Base-by-base conservation (phyloP, 305 asterid species). In the Solanum hybrid region DNA sequence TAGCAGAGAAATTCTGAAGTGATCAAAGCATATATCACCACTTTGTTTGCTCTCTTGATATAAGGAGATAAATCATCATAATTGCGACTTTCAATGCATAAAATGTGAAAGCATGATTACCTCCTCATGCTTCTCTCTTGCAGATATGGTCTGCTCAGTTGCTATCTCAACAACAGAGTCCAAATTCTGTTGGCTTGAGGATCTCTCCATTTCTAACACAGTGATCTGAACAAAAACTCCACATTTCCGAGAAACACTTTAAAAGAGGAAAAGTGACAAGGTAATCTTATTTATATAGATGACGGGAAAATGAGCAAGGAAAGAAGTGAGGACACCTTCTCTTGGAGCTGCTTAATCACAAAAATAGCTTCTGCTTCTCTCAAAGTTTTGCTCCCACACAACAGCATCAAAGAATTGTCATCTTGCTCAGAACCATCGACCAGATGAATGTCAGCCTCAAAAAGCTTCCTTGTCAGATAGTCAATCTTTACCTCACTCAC, bases 271-370 rank as follows among this genome's bases (percentile, higher is more conserved):
- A 75, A 91, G 73, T 66, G 40, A 37, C 31, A 88, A 78, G 86
- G 89, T 22, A 85, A 85, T 6, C n/a, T 85, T 31, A 32, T 85
- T 32, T 10, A 85, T 85, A 85, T 34, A 32, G n/a, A 32, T 56
- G 51, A 11, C 17, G 71, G 5, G 60, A 90, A 78, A 89, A 87
- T 84, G 86, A 81, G 75, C 73, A 88, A 78, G 34, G 81, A 89
- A 90, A 77, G 71, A 40, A 91, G 40, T 64, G 56, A 91, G 84
- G 77, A 71, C 92, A 97, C 99, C 99, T 97, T 96, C 88, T 96
- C 98, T 89, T 96, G 98, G 80, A 94, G 98, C 92, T 93, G 95
- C 93, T 97, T 97, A 87, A 94, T 95, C 92, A 94, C 94, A 86
- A 93, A 93, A 90, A 93, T 94, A 92, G 96, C 94, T 89, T 97